Evolutionary conservation across 306 rosid species (phyloP).

Genomic region (Cicer judaicum): DNA sequence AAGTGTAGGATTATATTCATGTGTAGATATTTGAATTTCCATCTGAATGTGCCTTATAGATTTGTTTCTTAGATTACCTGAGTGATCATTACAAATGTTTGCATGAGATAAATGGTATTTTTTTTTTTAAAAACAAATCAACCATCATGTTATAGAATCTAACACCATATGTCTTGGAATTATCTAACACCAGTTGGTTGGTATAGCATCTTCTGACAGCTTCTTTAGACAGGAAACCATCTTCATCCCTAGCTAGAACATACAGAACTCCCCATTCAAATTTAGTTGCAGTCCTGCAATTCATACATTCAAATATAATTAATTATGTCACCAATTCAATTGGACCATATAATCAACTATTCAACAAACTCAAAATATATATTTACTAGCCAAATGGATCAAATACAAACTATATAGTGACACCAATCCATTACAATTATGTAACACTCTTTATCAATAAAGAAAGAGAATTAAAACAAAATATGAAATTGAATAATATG

Average conservation of each 20-base stretch:
- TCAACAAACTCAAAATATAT: neutral
- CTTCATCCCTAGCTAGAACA: conserved; percentile 76
- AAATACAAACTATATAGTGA: too few relatives aligned
- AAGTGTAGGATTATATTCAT: neutral
- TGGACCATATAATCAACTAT: neutral
- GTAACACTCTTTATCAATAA: too few relatives aligned
- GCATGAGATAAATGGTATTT: too few relatives aligned
- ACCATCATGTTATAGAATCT: too few relatives aligned
- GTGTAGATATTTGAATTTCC: neutral
- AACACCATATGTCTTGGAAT: too few relatives aligned
- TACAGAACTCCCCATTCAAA: conserved; percentile 72
- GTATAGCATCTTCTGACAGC: conserved; percentile 69
- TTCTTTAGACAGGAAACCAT: conserved; percentile 77
- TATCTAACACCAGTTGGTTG: too few relatives aligned
- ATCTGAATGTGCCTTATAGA: neutral
- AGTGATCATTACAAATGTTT: too few relatives aligned
- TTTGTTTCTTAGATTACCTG: neutral
- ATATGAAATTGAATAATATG: too few relatives aligned
- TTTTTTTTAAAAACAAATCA: too few relatives aligned
- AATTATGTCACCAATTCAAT: neutral
- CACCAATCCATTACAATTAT: too few relatives aligned
- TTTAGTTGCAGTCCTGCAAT: conserved; percentile 69
- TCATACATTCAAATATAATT: conserved; percentile 2
- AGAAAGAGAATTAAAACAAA: too few relatives aligned
- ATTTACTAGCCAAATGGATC: conserved; percentile 77